These are phyloP conservation scores for Pseudoturritis turrita DNA, from an alignment of 345 rosid genomes.

Conservation along the genomic window DNA sequence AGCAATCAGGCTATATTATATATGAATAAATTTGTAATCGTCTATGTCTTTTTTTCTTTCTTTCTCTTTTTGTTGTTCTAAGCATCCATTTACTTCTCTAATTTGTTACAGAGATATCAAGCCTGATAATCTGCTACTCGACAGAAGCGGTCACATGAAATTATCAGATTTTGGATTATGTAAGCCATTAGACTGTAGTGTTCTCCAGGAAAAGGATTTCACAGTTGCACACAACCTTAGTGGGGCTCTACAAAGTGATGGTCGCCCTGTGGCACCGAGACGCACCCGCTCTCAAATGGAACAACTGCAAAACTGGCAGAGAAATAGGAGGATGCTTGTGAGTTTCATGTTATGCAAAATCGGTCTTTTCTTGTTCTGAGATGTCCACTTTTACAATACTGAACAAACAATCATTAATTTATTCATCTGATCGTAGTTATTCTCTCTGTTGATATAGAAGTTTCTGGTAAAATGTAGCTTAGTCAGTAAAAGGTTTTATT, in stretches of 20 bases:
- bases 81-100: background rate
- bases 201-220: conserved; percentile 91
- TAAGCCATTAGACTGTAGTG: conserved; percentile 95
- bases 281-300: conserved; percentile 92
- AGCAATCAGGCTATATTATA: background rate
- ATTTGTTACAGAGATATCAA: conserved; percentile 77
- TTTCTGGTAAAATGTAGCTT: background rate
- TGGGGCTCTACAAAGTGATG: conserved; percentile 74
- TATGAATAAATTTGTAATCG: background rate
- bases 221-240: conserved; percentile 53
- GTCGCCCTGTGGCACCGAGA: conserved; percentile 66
- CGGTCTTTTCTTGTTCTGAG: background rate
- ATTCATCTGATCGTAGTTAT: background rate
- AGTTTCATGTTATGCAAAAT: conserved; percentile 24
- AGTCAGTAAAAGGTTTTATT: background rate
- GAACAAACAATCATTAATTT: background rate
- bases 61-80: background rate
- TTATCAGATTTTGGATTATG: conserved; percentile 96
- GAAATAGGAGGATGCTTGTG: conserved; percentile 94
- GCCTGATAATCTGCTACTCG: conserved; percentile 95
- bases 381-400: background rate
- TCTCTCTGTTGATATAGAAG: background rate
- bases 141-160: conserved; percentile 91
- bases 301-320: conserved; percentile 92
- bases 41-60: too few relatives aligned